These are phyloP conservation scores for Pythium angustatum DNA, from an alignment of 352 stramenopile genomes.

Conservation along the genomic window DNA sequence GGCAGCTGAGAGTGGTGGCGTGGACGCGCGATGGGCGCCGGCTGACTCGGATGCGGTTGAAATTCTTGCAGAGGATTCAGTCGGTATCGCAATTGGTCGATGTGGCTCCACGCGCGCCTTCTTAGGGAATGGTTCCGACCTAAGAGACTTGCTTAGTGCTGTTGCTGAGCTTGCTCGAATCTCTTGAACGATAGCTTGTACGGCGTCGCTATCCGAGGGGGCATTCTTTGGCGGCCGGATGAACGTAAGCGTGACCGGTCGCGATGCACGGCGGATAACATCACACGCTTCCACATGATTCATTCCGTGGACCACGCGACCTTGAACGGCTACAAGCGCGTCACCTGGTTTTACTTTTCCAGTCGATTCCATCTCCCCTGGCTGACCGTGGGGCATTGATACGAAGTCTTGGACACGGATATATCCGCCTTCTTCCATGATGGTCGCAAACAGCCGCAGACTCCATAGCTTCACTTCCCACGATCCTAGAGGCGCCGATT, in stretches of 20 bases:
- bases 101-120: slow-evolving; percentile 5
- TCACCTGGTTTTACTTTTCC: slow-evolving; percentile 53
- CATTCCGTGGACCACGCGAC: slow-evolving; percentile 36
- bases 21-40: not conserved
- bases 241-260: slow-evolving; percentile 54
- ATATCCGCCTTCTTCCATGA: slow-evolving; percentile 52
- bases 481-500: not conserved
- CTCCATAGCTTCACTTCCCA: slow-evolving; percentile 57
- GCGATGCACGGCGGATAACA: slow-evolving; percentile 43
- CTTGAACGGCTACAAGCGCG: slow-evolving; percentile 54
- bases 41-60: not conserved
- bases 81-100: too few relatives aligned
- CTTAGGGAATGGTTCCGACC: not conserved
- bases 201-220: not conserved
- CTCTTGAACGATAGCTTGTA: not conserved
- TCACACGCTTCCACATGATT: slow-evolving; percentile 45
- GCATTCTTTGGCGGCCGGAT: slow-evolving; percentile 8
- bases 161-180: not conserved
- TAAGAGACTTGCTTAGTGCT: not conserved
- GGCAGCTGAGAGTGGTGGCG: not conserved
- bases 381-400: slow-evolving; percentile 41
- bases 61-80: too few relatives aligned
- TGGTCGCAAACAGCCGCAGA: slow-evolving; percentile 62
- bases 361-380: slow-evolving; percentile 63
- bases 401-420: slow-evolving; percentile 62